These are phyloP conservation scores for Alnus rubra DNA, from an alignment of 306 rosid genomes.

Conservation along the genomic window DNA sequence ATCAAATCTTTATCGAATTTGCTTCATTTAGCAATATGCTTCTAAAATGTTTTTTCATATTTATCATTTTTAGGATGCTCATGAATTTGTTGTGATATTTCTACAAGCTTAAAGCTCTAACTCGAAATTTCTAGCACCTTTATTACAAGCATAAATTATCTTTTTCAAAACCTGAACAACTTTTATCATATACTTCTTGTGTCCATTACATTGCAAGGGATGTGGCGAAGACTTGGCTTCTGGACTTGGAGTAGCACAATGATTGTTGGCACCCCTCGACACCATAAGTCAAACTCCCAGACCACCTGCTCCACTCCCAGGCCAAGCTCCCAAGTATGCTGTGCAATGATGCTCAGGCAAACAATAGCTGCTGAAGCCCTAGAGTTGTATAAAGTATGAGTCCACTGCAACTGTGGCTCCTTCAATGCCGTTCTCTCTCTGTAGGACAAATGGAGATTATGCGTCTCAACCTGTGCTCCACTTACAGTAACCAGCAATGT, in stretches of 20 bases:
- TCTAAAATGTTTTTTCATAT: neutral
- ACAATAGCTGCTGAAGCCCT: conserved; percentile 86
- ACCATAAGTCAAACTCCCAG: conserved; percentile 98
- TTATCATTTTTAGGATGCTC: neutral
- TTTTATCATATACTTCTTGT: neutral
- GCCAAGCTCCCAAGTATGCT: conserved; percentile 70
- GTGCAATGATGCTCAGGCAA: conserved; percentile 92
- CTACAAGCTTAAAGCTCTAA: neutral
- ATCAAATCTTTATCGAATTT: neutral
- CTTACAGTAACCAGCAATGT: conserved; percentile 78
- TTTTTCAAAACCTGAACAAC: neutral
- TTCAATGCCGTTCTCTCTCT: conserved; percentile 87
- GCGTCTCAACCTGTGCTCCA: conserved; percentile 69
- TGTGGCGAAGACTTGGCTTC: conserved; percentile 83
- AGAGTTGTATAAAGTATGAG: conserved; percentile 96
- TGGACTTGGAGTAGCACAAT: conserved; percentile 96
- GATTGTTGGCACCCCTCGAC: conserved; percentile 86
- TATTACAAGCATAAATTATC: neutral
- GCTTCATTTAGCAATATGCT: neutral
- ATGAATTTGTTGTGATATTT: neutral
- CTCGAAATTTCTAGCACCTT: neutral
- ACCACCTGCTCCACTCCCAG: conserved; percentile 91
- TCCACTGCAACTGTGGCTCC: conserved; percentile 96
- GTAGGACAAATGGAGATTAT: conserved; percentile 87
- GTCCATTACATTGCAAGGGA: conserved; percentile 48